These are phyloP conservation scores for Daldinia decipiens DNA, from an alignment of 495 filamentous ascomycete genomes.

Conservation along the genomic window DNA sequence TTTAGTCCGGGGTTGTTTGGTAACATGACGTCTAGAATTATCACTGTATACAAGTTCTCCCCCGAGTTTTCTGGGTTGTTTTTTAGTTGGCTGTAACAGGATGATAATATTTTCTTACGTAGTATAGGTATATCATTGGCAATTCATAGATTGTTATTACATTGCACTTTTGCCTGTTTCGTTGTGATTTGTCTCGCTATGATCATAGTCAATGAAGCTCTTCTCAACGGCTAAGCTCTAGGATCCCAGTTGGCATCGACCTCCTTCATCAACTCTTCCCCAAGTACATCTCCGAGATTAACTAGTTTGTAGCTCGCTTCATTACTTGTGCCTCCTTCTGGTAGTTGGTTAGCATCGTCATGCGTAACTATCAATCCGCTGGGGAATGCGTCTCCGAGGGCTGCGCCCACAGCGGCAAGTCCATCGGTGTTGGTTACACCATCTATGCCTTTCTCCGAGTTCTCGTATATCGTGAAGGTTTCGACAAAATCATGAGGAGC, in stretches of 20 bases:
- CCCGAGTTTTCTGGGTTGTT: constrained; percentile 12
- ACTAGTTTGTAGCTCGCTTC: constrained; percentile 50
- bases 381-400: constrained; percentile 44
- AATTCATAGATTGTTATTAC: constrained; percentile 33
- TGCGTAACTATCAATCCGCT: constrained; percentile 49
- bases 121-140: constrained; percentile 37
- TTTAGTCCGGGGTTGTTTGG: neutral
- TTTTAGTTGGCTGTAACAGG: constrained; percentile 4
- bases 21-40: constrained; percentile 1
- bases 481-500: constrained; percentile 48
- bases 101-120: constrained; percentile 34
- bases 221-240: constrained; percentile 23
- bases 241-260: constrained; percentile 45
- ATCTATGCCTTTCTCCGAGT: constrained; percentile 43
- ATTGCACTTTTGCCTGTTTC: neutral
- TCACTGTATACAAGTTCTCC: constrained; percentile 37
- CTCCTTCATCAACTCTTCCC: constrained; percentile 35
- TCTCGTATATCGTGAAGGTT: constrained; percentile 46
- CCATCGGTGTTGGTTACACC: constrained; percentile 53
- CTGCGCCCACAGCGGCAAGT: constrained; percentile 47
- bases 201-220: neutral
- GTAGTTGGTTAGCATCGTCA: constrained; percentile 51
- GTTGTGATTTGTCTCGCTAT: neutral
- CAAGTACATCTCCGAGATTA: constrained; percentile 44
- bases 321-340: constrained; percentile 43